phyloP scores from a whole-genome alignment of 305 asterid species.

The Fraxinus velutina region DNA sequence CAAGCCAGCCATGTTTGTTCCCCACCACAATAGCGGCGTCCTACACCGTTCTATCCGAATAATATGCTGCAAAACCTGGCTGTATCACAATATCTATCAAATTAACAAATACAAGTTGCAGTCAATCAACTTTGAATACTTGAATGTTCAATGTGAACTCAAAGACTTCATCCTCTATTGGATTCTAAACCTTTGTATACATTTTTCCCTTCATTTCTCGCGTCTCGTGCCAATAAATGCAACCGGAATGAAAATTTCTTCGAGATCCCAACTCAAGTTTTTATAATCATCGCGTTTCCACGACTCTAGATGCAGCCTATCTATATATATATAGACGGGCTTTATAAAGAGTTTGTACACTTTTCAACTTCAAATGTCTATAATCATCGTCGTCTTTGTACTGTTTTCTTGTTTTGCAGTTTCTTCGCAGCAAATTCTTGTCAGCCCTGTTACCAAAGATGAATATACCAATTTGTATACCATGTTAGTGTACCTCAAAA shows the following conservation, averaged over 20 bases:
- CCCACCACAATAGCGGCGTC: background rate
- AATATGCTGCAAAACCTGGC: background rate
- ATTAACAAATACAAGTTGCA: background rate
- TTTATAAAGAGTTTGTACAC: background rate
- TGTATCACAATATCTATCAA: background rate
- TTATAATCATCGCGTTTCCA: background rate
- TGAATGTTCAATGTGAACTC: background rate
- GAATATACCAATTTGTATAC: slow-evolving; percentile 25
- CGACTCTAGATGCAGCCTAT: background rate
- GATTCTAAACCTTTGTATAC: background rate
- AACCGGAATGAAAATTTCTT: background rate
- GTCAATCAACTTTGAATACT: background rate
- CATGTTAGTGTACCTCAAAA: slow-evolving; percentile 22
- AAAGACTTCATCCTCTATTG: background rate
- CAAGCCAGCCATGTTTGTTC: background rate
- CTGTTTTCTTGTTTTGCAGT: background rate
- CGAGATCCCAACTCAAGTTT: background rate
- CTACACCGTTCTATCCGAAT: background rate
- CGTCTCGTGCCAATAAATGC: background rate
- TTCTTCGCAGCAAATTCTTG: background rate
- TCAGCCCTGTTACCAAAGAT: slow-evolving; percentile 34
- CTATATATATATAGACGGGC: background rate
- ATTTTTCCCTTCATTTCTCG: background rate
- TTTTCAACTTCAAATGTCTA: background rate
- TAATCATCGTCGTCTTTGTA: background rate